A percentile compares a stretch with the other conserved stretches of the same genome.
phyloP scores from a whole-genome alignment of 2,329 filamentous ascomycete species.

The Aspergillus sp. region DNA sequence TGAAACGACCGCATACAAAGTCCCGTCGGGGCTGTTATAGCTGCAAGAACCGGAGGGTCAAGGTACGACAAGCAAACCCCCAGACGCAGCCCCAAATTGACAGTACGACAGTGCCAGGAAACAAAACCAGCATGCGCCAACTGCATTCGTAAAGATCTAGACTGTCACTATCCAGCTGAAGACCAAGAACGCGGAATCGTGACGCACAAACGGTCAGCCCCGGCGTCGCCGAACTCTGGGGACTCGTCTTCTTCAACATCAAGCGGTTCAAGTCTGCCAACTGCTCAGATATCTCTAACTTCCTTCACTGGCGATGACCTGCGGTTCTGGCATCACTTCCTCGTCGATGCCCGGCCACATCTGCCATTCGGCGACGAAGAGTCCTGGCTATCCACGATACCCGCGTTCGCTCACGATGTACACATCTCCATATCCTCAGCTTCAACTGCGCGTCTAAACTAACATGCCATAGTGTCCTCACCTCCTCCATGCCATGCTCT shows the following conservation, averaged over 20 bases:
- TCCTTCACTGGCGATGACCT: conserved; percentile 10
- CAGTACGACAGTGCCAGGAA: conserved; percentile 32
- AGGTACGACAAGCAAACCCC: conserved; percentile 31
- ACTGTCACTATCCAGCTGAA: conserved; percentile 33
- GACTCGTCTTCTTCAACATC: background rate
- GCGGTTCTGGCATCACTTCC: conserved; percentile 12
- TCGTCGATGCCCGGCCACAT: conserved; percentile 8
- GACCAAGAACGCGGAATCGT: background rate
- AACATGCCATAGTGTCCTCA: conserved; percentile 51
- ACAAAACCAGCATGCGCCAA: conserved; percentile 39
- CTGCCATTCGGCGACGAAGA: conserved; percentile 9
- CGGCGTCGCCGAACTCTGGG: background rate
- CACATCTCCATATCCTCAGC: background rate
- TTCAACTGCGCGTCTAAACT: background rate
- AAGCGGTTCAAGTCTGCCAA: background rate
- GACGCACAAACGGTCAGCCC: background rate
- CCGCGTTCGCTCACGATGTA: conserved; percentile 7
- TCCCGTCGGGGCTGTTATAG: conserved; percentile 42
- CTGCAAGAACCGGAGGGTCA: conserved; percentile 48
- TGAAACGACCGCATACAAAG: conserved; percentile 36
- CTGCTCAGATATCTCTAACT: background rate
- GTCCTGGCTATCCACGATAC: conserved; percentile 6
- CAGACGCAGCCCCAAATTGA: too few relatives aligned
- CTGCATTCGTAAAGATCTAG: conserved; percentile 33
- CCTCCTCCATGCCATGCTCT: conserved; percentile 69